Base-by-base conservation (phyloP, 352 stramenopile genomes). In the Aphanomyces euteiches region DNA sequence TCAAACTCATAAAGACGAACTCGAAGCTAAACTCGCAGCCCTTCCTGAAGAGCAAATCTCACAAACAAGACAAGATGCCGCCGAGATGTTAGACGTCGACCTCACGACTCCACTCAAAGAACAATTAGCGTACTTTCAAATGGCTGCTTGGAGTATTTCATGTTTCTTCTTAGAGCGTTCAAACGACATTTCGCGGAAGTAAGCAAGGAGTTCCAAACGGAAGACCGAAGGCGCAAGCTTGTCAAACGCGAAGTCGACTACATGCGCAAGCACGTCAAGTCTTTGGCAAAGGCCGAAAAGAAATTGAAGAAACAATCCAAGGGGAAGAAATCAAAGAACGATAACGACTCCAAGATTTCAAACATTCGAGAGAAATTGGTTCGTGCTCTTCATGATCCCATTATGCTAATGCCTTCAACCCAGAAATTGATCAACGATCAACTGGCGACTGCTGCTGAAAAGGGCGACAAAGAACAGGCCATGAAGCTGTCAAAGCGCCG, bases 391-490 rank as follows among this genome's bases (percentile, higher is more conserved):
- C 1, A 12, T 28, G 28, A 28, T 28, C 28, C 2, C 28, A 28
- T 28, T 28, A 28, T 28, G 28, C 28, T 28, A 28, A 28, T 28
- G 28, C 28, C 21, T 19, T 58, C 7, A 13, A 19, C 3, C 36
- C 43, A 61, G 54, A 61, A 61, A 61, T 61, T 40, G 10, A 61
- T 61, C 34, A 61, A 61, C 54, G 54, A 61, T n/a, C 54, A 61
- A 39, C 5, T 61, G 54, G 54, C 54, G 12, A 40, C 54, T 12
- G 54, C 54, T 10, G 54, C 54, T 10, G 54, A 61, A 10, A 41
- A 13, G 10, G 54, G 54, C 19, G 21, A 61, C 36, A 61, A 39
- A 28, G 54, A 61, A 37, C 54, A 43, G 12, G 54, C 54, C 43
- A 37, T 15, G 12, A 61, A 61, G 21, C 21, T 61, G 43, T 43